Evolutionary conservation across 2,329 filamentous ascomycete species (phyloP).

Genomic region (Nigrospora osmanthi): DNA sequence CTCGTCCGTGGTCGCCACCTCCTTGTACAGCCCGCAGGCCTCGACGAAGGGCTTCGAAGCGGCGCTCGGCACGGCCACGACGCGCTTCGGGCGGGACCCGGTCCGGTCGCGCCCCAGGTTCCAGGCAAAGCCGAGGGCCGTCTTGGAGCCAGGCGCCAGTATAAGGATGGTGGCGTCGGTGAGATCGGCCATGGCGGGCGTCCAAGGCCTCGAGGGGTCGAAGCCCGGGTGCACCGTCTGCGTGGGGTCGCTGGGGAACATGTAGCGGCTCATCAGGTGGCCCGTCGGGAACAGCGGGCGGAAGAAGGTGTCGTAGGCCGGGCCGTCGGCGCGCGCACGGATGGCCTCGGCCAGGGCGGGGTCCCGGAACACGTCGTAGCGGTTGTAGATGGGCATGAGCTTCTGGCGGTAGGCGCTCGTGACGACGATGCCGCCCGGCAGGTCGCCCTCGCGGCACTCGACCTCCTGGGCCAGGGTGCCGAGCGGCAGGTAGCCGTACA

Average conservation of each 20-base stretch:
- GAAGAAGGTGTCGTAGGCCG: slow-evolving; percentile 15
- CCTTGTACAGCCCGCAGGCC: slow-evolving; percentile 15
- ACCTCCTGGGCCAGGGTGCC: slow-evolving; percentile 28
- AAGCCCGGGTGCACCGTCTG: slow-evolving; percentile 9
- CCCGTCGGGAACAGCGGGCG: slow-evolving; percentile 19
- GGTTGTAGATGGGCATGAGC: slow-evolving; percentile 37
- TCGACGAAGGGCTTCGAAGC: slow-evolving; percentile 13
- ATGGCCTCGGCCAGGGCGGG: slow-evolving; percentile 7
- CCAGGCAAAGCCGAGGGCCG: slow-evolving; percentile 12
- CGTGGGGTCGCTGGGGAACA: slow-evolving; percentile 18
- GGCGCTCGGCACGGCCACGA: slow-evolving; percentile 17
- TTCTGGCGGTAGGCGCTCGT: slow-evolving; percentile 24
- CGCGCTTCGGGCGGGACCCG: slow-evolving; percentile 6
- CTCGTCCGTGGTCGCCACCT: slow-evolving; percentile 9
- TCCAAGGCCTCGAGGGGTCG: slow-evolving; percentile 14
- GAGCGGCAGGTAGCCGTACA: slow-evolving; percentile 37
- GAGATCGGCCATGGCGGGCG: slow-evolving; percentile 21
- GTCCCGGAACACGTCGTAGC: slow-evolving; percentile 19
- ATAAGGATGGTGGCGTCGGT: slow-evolving; percentile 22
- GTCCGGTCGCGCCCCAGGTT: slow-evolving; percentile 6
- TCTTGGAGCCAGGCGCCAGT: slow-evolving; percentile 20
- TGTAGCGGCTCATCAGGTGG: slow-evolving; percentile 21
- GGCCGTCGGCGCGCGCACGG: slow-evolving; percentile 5
- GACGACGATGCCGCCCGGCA: slow-evolving; percentile 26
- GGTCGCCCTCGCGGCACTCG: slow-evolving; percentile 17